Base-by-base conservation (phyloP, 495 filamentous ascomycete species). In the Mytilinidion resinicola region DNA sequence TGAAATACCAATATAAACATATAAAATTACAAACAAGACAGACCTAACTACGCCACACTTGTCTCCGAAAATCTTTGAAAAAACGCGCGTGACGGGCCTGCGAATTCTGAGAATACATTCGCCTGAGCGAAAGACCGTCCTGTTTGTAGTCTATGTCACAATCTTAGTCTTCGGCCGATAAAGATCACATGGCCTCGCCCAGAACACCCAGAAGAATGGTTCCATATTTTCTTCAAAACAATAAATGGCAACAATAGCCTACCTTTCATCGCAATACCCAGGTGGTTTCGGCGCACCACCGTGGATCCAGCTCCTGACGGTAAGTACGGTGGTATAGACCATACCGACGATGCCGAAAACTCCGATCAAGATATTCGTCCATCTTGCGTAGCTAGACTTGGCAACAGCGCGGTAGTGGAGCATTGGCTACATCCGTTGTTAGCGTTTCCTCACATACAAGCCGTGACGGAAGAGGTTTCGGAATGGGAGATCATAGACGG, bases 301-400 rank as follows among this genome's bases (percentile, higher is more conserved):
- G 14, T 70, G 65, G n/a, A 86, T 79, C 93, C 93, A 98, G 70
- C 86, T 91, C 69, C 82, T 78, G 17, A 95, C 71, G 5, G 93
- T 97, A 62, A 96, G 73, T 9, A 77, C 72, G 1, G 91, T 97
- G 0, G 95, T 96, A 70, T 96, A 98, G 9, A 80, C 80, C 84
- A 96, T 97, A 55, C 87, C 87, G 19, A 88, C 72, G 52, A 88
- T 77, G 25, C 93, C 93, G 65, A 97, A 91, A 57, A 86, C 73
- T 64, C 87, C 83, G 15, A 98, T 81, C 0, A 72, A 65, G 33
- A 95, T 78, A 63, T 97, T 91, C 6, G 85, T 77, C 17, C 81
- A 72, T 58, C 81, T 83, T 62, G 88, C 85, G 53, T 78, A 72
- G 42, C 69, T 71, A 20, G 76, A 85, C 44, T 72, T 82, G 1